Evolutionary conservation across 2,329 filamentous ascomycete species (phyloP), one percentile per base, ranked within the genome.

Genomic region (Hypomyces rosellus): DNA sequence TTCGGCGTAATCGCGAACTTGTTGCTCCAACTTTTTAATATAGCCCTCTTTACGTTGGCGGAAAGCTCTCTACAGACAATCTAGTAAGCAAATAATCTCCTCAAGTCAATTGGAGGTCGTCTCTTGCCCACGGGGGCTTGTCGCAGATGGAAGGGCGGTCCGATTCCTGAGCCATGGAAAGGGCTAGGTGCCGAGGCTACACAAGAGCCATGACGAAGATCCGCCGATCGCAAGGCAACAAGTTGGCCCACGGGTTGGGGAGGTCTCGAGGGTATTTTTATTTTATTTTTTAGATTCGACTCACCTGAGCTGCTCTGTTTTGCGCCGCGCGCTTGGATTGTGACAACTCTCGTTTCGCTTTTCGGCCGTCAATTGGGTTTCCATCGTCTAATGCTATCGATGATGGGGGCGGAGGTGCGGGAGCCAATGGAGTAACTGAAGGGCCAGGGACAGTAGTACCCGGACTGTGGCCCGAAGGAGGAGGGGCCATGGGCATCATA

Each of bases 11-110:
- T 93, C 88, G 61, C 89, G 85, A 46, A 96, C 89, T 66, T 97
- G 89, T 65, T 93, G 87, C 70, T 99, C 93, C 6, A 99, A 80
- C 67, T 95, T 95, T 74, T 95, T 95, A 69, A 99, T 99, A 68
- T 99, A 96, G 42, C 89, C 88, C 70, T 99, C 93, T 67, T 99
- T 99, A 55, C 93, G 87, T 72, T 97, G 91, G 39, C 93, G 88
- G 71, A 99, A 99, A 39, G 93, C 93, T 66, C 93, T 84, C 92
- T 99, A 61, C 57, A 48, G 8, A 36, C 13, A 11, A 41, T 1
- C 3, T 22, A n/a, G n/a, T 30, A 12, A 36, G 34, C 33, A n/a
- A 12, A 20, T 44, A 33, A 12, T 14, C 36, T 4, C 30, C 33
- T 15, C 44, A 38, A 8, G 20, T 41, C 13, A 39, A 36, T 5